Evolutionary conservation across 176 grass and related monocot genomes (phyloP).

Genomic region (Oryza meyeriana): DNA sequence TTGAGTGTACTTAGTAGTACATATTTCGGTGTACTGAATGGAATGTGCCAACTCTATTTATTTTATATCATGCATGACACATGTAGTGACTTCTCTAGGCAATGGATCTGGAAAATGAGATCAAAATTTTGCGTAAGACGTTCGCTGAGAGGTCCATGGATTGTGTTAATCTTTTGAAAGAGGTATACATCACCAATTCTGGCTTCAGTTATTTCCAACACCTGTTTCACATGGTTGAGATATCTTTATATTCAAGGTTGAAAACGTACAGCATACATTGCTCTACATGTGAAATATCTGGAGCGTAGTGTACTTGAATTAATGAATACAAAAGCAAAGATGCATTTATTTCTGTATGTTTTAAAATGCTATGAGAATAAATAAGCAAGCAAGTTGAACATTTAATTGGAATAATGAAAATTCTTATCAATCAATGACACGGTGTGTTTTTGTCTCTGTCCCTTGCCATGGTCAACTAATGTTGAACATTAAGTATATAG

Average conservation of each 20-base stretch:
- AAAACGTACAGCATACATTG: neutral
- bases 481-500: neutral
- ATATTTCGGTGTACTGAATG: neutral
- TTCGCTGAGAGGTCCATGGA: constrained; percentile 52
- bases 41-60: neutral
- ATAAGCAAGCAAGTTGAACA: neutral
- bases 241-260: constrained; percentile 1
- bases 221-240: neutral
- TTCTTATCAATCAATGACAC: neutral
- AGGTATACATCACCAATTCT: constrained; percentile 47
- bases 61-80: neutral
- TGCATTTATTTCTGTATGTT: neutral
- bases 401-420: neutral
- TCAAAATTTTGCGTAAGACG: constrained; percentile 55
- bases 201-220: neutral
- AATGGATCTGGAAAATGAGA: constrained; percentile 92
- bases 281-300: neutral
- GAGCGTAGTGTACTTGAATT: neutral
- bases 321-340: neutral
- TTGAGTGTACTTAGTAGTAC: neutral
- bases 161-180: constrained; percentile 81
- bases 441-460: neutral
- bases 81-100: constrained; percentile 44
- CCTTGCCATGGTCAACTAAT: neutral
- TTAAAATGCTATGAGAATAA: neutral